phyloP scores from a whole-genome alignment of 2,329 filamentous ascomycete species.

The Albifimbria verrucaria region DNA sequence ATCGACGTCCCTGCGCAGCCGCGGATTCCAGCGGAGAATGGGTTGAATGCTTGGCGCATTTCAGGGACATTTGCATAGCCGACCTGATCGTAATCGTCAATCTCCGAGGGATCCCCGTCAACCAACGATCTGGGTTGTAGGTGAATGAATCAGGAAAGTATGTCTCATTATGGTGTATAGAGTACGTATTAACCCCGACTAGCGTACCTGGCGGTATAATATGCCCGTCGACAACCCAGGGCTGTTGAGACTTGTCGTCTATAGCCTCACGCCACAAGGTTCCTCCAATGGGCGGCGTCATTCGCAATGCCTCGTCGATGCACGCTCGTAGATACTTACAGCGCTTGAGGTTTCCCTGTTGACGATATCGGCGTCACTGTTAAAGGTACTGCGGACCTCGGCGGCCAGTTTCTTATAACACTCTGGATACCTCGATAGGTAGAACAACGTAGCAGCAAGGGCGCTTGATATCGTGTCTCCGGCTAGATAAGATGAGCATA shows the following conservation, averaged over 20 bases:
- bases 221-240: background rate
- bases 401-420: background rate
- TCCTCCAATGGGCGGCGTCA: background rate
- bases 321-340: background rate
- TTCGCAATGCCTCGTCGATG: background rate
- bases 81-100: background rate
- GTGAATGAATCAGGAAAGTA: background rate
- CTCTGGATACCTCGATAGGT: background rate
- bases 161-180: background rate
- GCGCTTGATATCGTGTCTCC: background rate
- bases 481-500: background rate
- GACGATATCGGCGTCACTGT: background rate
- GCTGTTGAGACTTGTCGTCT: background rate
- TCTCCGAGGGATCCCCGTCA: background rate
- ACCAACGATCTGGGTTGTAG: background rate
- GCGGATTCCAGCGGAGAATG: background rate
- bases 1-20: background rate
- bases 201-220: background rate
- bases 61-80: background rate
- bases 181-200: background rate
- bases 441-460: background rate
- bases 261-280: background rate
- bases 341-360: background rate
- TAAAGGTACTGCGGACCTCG: background rate
- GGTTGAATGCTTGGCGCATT: background rate